Conservation (phyloP, 2,329 filamentous ascomycete genomes). For the Aspergillus ruber region DNA sequence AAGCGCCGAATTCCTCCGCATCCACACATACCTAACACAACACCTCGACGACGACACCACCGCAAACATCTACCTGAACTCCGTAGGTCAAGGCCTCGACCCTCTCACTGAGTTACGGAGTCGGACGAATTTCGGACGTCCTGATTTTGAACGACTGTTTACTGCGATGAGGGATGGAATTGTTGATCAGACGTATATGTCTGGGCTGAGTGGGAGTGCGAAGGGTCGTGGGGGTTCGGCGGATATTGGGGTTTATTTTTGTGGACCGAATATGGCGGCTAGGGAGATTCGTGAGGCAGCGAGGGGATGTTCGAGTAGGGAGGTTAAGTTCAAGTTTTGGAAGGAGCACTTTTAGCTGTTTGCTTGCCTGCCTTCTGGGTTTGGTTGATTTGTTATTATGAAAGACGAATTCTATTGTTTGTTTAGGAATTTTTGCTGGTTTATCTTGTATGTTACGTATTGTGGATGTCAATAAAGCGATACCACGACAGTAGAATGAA, state of each 20-base stretch:
- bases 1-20: constrained; percentile 76
- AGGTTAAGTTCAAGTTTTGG: constrained; percentile 96
- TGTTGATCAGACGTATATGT: constrained; percentile 74
- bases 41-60: constrained; percentile 85
- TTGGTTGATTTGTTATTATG: background rate
- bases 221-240: constrained; percentile 50
- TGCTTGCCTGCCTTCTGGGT: background rate
- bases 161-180: constrained; percentile 83
- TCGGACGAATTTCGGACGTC: constrained; percentile 89
- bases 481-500: too few relatives aligned
- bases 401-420: background rate
- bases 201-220: constrained; percentile 64
- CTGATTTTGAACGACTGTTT: constrained; percentile 78
- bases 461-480: too few relatives aligned
- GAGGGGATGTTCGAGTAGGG: constrained; percentile 62
- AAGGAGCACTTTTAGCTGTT: constrained; percentile 57
- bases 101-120: constrained; percentile 86
- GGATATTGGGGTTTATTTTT: constrained; percentile 96
- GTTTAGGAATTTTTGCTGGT: background rate
- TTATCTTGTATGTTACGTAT: too few relatives aligned
- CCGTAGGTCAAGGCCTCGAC: constrained; percentile 78
- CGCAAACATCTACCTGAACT: constrained; percentile 95
- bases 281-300: constrained; percentile 79
- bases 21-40: constrained; percentile 96
- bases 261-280: constrained; percentile 75